Percentiles rank a stretch among this genome's conserved stretches.
Evolutionary conservation across 306 rosid species (phyloP).

Genomic region (Gastrolobium villosum): DNA sequence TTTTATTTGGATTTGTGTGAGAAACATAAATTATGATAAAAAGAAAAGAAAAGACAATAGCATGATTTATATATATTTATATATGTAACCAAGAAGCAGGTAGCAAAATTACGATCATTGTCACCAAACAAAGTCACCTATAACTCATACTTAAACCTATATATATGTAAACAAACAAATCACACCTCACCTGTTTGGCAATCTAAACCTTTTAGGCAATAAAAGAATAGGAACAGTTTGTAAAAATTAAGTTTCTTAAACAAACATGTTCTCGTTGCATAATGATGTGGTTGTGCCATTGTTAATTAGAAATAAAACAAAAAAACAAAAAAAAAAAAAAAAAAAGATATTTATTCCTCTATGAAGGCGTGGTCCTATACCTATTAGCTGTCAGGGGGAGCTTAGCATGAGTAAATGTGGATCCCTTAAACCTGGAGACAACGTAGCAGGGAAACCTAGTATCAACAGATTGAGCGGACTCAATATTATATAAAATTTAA

Average conservation of each 20-base stretch:
- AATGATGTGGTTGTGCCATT: neutral
- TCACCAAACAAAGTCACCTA: neutral
- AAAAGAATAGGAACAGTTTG: neutral
- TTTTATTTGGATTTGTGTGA: neutral
- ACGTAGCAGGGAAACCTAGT: too few species aligned
- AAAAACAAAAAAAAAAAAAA: too few species aligned
- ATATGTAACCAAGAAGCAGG: constrained; percentile 16
- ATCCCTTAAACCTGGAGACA: too few species aligned
- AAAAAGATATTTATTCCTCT: neutral
- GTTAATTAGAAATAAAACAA: neutral
- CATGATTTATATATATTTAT: neutral
- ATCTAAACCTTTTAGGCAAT: neutral
- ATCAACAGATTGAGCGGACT: too few species aligned
- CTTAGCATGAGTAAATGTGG: neutral
- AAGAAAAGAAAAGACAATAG: neutral
- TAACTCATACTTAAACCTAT: constrained; percentile 19
- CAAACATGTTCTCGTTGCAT: neutral
- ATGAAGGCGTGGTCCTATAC: too few species aligned
- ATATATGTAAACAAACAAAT: neutral
- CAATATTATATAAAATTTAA: too few species aligned
- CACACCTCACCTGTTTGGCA: neutral
- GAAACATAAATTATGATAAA: neutral
- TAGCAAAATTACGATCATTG: constrained; percentile 2
- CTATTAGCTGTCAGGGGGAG: too few species aligned
- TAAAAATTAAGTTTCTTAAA: neutral